phyloP scores from a whole-genome alignment of 2,329 filamentous ascomycete genomes.

The Domatiomyces catenatus region DNA sequence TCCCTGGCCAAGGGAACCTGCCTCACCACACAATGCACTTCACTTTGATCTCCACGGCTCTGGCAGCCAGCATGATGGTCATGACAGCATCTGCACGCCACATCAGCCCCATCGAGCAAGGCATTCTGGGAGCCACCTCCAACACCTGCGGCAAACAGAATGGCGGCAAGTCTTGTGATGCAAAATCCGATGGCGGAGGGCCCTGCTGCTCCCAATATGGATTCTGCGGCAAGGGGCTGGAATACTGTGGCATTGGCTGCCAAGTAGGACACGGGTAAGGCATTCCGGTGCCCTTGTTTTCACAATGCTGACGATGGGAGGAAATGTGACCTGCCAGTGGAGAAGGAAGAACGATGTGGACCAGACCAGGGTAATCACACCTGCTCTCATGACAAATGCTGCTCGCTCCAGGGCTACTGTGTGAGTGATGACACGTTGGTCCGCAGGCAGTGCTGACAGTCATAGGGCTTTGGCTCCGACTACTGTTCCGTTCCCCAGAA shows the following conservation, averaged over 20 bases:
- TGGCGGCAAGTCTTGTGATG: conserved; percentile 9
- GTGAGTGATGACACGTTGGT: conserved; percentile 3
- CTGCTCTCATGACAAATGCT: conserved; percentile 7
- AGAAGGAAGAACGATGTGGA: conserved; percentile 5
- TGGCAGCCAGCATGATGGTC: not conserved
- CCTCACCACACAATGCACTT: not conserved
- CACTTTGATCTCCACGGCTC: not conserved
- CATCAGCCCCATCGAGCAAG: not conserved
- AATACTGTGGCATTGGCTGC: conserved; percentile 15
- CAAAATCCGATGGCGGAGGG: conserved; percentile 6
- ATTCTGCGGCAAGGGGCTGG: conserved; percentile 7
- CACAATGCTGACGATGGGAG: conserved; percentile 1
- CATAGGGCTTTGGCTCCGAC: conserved; percentile 1
- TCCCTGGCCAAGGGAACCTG: no score
- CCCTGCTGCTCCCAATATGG: conserved; percentile 12
- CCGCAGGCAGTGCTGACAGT: not conserved
- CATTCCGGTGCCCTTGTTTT: not conserved
- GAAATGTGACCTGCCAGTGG: conserved; percentile 1
- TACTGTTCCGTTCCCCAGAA: conserved; percentile 13
- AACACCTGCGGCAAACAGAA: conserved; percentile 12
- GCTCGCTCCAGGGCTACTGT: conserved; percentile 12
- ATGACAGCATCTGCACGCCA: not conserved
- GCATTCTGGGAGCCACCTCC: conserved; percentile 1
- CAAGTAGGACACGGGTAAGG: conserved; percentile 11
- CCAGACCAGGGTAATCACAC: not conserved